Evolutionary conservation across 306 rosid species (phyloP), one percentile per base, ranked within the genome.

Genomic region (Corylus heterophylla): DNA sequence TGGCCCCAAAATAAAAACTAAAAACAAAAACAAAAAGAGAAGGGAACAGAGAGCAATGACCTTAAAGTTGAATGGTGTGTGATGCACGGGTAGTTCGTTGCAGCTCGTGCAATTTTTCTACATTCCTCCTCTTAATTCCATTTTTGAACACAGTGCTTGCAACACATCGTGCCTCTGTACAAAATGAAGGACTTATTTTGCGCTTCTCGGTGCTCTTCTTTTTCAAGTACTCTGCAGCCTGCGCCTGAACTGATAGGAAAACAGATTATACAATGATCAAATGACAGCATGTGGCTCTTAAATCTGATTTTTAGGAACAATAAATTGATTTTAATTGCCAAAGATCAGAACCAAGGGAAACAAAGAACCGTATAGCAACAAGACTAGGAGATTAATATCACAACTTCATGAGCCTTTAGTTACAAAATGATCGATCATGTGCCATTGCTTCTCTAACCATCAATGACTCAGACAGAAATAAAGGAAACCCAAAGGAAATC

Each of bases 141-240:
- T 84, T 87, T 79, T 85, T 83, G 84, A 91, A 92, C 61, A 89
- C 76, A 76, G 89, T 88, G 87, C 91, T 89, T 29, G 97, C 97
- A 70, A 80, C 78, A 80, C 76, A 79, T 69, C 47, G 80, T 84
- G 86, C 83, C 80, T 82, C 81, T 76, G 63, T 71, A 80, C 44
- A 48, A 59, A 74, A 81, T 45, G 78, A 62, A 44, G 87, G 69
- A 61, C 71, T 50, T 18, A 45, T 76, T 48, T 31, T 83, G 74
- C 62, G 75, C 78, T 45, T 82, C 73, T 74, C 88, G 48, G 78
- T 84, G 39, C 48, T 82, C 87, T 88, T 92, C 86, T 82, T 87
- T 72, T 88, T 83, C 58, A 88, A 77, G 87, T 94, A 94, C 86
- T 87, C 86, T 37, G 88, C 89, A 11, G 95, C 83, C 81, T 88